Evolutionary conservation across 352 stramenopile species (phyloP).

Genomic region (Phytopythium delawarense): DNA sequence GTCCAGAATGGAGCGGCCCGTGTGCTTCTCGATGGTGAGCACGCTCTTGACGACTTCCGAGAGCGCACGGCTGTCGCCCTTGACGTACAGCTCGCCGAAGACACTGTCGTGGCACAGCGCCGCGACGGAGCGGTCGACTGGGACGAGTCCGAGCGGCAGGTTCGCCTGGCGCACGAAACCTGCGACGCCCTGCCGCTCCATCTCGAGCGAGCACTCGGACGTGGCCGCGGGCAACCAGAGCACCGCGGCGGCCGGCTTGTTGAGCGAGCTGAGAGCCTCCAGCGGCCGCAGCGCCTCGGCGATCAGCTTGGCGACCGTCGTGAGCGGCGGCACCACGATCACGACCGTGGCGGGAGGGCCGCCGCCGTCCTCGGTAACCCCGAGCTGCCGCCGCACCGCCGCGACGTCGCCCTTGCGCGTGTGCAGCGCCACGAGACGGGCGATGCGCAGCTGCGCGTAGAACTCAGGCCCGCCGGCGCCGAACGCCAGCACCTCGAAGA

Average conservation of each 20-base stretch:
- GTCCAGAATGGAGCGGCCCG: constrained; percentile 26
- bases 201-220: constrained; percentile 57
- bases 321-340: constrained; percentile 50
- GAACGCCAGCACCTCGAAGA: constrained; percentile 67
- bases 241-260: constrained; percentile 28
- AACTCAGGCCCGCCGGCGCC: constrained; percentile 60
- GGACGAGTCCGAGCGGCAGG: constrained; percentile 53
- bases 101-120: constrained; percentile 60
- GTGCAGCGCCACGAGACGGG: constrained; percentile 45
- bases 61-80: constrained; percentile 49
- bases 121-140: constrained; percentile 48
- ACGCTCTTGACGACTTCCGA: constrained; percentile 64
- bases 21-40: constrained; percentile 47
- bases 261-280: constrained; percentile 7
- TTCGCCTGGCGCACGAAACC: constrained; percentile 50
- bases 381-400: constrained; percentile 34
- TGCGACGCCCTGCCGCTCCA: constrained; percentile 66
- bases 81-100: constrained; percentile 72
- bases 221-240: constrained; percentile 61
- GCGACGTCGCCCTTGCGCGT: constrained; percentile 20
- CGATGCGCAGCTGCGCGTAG: constrained; percentile 49
- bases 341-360: constrained; percentile 18
- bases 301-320: constrained; percentile 45
- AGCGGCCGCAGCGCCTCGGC: constrained; percentile 37
- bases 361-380: constrained; percentile 13